Evolutionary conservation across 2,329 filamentous ascomycete genomes (phyloP).

Genomic region (Cadophora sp.): DNA sequence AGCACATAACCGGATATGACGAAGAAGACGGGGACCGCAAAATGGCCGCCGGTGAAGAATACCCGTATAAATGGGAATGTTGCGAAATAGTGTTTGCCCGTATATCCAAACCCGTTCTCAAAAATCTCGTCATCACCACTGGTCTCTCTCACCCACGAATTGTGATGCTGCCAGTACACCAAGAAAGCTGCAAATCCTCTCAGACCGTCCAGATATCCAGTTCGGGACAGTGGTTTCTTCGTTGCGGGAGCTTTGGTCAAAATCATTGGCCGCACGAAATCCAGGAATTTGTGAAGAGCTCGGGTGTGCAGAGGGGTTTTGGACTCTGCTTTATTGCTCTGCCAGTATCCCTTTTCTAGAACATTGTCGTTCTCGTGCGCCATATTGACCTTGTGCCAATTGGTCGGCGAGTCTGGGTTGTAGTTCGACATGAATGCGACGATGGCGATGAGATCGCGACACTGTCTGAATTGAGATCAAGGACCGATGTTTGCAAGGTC

Average conservation of each 20-base stretch:
- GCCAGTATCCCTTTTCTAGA: conserved; percentile 15
- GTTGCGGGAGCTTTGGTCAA: conserved; percentile 12
- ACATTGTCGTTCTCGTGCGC: conserved; percentile 6
- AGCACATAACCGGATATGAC: conserved; percentile 58
- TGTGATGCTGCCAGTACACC: conserved; percentile 55
- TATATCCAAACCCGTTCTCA: conserved; percentile 44
- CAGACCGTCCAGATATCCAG: conserved; percentile 56
- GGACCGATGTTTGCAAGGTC: too few relatives aligned
- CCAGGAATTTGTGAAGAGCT: not conserved
- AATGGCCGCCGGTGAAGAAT: conserved; percentile 67
- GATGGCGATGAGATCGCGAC: not conserved
- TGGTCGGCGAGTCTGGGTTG: conserved; percentile 12
- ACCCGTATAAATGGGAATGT: conserved; percentile 63
- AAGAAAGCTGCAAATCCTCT: conserved; percentile 56
- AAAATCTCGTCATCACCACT: conserved; percentile 30
- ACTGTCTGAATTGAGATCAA: conserved; percentile 4
- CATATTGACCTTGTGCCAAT: conserved; percentile 16
- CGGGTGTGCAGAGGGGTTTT: conserved; percentile 8
- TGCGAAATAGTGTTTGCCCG: conserved; percentile 46
- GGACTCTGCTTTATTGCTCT: not conserved
- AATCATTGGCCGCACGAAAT: conserved; percentile 12
- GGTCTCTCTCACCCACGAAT: conserved; percentile 44
- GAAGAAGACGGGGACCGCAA: conserved; percentile 61
- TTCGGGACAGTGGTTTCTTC: conserved; percentile 35
- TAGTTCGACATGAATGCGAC: conserved; percentile 8